These are phyloP conservation scores for Oehlia diaphana DNA, from an alignment of 192 early-diverging fungal genomes.

Conservation along the genomic window DNA sequence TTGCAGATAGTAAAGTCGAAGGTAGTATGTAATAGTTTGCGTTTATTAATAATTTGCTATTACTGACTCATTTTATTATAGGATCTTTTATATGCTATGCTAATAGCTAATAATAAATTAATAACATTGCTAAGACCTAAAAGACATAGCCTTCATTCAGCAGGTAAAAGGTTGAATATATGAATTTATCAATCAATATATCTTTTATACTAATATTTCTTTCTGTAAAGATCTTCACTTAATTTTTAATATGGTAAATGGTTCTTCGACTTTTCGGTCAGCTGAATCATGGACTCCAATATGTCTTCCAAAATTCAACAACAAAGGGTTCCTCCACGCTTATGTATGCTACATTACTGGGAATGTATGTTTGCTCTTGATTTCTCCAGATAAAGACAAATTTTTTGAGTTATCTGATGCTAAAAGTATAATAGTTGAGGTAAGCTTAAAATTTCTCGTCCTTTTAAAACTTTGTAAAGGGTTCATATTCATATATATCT, in stretches of 20 bases:
- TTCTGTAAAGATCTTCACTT: constrained; percentile 66
- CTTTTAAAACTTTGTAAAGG: neutral
- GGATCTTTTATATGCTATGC: constrained; percentile 76
- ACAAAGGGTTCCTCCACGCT: constrained; percentile 82
- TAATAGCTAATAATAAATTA: constrained; percentile 75
- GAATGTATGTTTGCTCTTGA: constrained; percentile 70
- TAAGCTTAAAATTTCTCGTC: constrained; percentile 34
- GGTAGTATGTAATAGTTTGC: constrained; percentile 30
- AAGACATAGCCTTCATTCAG: constrained; percentile 77
- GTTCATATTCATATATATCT: neutral
- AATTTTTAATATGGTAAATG: constrained; percentile 77
- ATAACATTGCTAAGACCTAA: constrained; percentile 74
- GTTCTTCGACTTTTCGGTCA: constrained; percentile 71
- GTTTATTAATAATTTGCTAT: neutral
- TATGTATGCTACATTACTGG: constrained; percentile 81
- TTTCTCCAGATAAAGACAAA: constrained; percentile 79
- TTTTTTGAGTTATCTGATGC: constrained; percentile 80
- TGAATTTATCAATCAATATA: neutral
- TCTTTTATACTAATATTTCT: neutral
- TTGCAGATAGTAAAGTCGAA: constrained; percentile 59
- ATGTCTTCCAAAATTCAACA: constrained; percentile 91
- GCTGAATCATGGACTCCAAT: constrained; percentile 94
- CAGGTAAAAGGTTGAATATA: constrained; percentile 38
- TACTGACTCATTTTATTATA: constrained; percentile 23
- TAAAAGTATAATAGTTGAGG: constrained; percentile 65